Percentiles rank a stretch among this genome's conserved stretches.
Conservation (phyloP, 495 filamentous ascomycete species). For the Aspergillus biplanus region DNA sequence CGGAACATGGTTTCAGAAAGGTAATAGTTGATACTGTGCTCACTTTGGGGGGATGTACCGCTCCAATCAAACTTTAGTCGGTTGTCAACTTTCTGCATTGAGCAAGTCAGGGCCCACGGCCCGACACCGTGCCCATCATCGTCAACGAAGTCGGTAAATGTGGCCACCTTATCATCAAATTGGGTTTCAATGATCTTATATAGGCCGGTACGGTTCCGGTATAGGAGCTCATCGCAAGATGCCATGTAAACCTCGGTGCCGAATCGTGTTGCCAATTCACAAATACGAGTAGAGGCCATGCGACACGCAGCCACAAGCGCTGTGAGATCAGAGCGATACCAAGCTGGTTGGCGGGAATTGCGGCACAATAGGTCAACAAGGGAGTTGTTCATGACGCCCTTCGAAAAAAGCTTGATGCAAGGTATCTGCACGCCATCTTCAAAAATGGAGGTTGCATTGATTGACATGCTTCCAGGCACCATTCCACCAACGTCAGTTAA, state of each 20-base stretch:
- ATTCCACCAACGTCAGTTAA: slow-evolving; percentile 55
- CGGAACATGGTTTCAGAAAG: slow-evolving; percentile 56
- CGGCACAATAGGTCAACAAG: slow-evolving; percentile 50
- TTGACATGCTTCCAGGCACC: slow-evolving; percentile 56
- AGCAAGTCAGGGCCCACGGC: slow-evolving; percentile 53
- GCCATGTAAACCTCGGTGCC: slow-evolving; percentile 47
- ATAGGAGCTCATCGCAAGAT: slow-evolving; percentile 46
- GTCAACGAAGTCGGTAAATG: slow-evolving; percentile 56
- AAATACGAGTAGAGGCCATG: slow-evolving; percentile 46
- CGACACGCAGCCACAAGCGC: slow-evolving; percentile 53
- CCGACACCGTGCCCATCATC: slow-evolving; percentile 55
- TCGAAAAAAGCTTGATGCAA: slow-evolving; percentile 49
- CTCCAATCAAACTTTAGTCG: slow-evolving; percentile 50
- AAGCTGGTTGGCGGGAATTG: slow-evolving; percentile 54
- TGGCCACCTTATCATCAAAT: slow-evolving; percentile 44
- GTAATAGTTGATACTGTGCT: slow-evolving; percentile 54
- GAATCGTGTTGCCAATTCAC: slow-evolving; percentile 50
- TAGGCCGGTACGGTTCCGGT: slow-evolving; percentile 47
- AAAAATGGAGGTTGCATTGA: slow-evolving; percentile 53
- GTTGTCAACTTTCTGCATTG: slow-evolving; percentile 45
- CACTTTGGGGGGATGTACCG: slow-evolving; percentile 51
- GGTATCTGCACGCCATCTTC: slow-evolving; percentile 58
- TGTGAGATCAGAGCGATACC: slow-evolving; percentile 52
- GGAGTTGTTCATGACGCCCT: slow-evolving; percentile 46
- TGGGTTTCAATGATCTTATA: slow-evolving; percentile 48